phyloP scores from a whole-genome alignment of 768 basidiomycete genomes.

The Leucogyrophana mollusca region DNA sequence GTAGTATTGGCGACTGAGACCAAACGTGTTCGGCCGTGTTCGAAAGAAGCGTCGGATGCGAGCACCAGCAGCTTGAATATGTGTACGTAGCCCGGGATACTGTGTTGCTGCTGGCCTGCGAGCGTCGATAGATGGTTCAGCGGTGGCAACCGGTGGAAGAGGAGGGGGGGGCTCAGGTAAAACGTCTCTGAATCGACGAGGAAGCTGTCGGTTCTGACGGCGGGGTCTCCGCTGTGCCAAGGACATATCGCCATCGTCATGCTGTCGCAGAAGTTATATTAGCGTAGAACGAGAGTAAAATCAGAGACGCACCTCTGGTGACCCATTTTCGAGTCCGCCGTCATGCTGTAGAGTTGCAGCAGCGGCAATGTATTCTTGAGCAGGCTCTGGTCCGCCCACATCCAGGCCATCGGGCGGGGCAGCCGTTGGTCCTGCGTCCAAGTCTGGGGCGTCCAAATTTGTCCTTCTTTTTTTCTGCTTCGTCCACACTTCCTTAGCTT shows the following conservation, averaged over 20 bases:
- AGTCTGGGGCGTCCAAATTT: neutral
- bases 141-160: neutral
- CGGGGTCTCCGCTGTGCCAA: neutral
- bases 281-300: no score
- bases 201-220: neutral
- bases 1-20: slow-evolving; percentile 1
- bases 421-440: no score
- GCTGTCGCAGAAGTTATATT: no score
- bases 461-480: neutral
- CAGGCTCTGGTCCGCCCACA: no score
- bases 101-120: neutral
- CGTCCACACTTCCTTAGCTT: slow-evolving; percentile 4
- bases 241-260: neutral
- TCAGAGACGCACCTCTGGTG: no score
- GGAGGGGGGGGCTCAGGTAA: neutral
- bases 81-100: no score
- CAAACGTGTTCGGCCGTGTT: slow-evolving; percentile 3
- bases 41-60: neutral
- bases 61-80: no score
- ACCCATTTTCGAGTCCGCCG: neutral
- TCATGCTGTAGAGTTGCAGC: neutral
- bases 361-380: neutral
- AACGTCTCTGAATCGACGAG: slow-evolving; percentile 1
- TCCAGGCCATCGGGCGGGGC: no score
- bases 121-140: neutral